A percentile compares a stretch with the other conserved stretches of the same genome.
These are phyloP conservation scores for Chrysanthemum seticuspe DNA, from an alignment of 129 eudicot species.

Conservation along the genomic window DNA sequence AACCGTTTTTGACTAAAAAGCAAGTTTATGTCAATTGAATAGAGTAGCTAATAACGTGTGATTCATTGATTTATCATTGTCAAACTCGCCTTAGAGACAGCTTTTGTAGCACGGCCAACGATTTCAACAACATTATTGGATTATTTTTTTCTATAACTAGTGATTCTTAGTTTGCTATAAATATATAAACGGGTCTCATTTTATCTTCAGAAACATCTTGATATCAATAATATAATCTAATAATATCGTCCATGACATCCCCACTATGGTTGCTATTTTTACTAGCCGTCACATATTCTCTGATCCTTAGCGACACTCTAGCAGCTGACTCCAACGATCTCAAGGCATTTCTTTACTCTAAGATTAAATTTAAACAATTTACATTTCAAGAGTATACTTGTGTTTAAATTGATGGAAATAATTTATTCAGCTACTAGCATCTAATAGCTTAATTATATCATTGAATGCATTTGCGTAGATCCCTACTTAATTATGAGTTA, in stretches of 20 bases:
- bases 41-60: neutral
- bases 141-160: conserved; percentile 2
- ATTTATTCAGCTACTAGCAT: too few relatives aligned
- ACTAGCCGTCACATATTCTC: conserved; percentile 25
- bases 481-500: neutral
- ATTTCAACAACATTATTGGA: conserved; percentile 10
- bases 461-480: too few relatives aligned
- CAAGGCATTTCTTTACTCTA: conserved; percentile 19
- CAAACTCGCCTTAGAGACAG: conserved; percentile 23
- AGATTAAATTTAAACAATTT: too few relatives aligned
- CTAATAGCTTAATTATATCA: too few relatives aligned
- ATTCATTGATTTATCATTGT: conserved; percentile 13
- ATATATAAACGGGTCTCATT: neutral
- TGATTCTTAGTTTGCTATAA: conserved; percentile 20
- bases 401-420: too few relatives aligned
- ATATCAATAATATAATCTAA: neutral
- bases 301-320: conserved; percentile 17
- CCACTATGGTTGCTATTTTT: conserved; percentile 22
- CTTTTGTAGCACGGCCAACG: conserved; percentile 20
- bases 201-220: neutral
- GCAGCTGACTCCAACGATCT: conserved; percentile 35
- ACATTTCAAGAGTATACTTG: too few relatives aligned
- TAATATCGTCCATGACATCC: conserved; percentile 20
- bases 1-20: neutral
- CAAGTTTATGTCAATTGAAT: conserved; percentile 8